A percentile compares a stretch with the other conserved stretches of the same genome.
phyloP scores from a whole-genome alignment of 768 basidiomycete species.

The Podaxis pistillaris region DNA sequence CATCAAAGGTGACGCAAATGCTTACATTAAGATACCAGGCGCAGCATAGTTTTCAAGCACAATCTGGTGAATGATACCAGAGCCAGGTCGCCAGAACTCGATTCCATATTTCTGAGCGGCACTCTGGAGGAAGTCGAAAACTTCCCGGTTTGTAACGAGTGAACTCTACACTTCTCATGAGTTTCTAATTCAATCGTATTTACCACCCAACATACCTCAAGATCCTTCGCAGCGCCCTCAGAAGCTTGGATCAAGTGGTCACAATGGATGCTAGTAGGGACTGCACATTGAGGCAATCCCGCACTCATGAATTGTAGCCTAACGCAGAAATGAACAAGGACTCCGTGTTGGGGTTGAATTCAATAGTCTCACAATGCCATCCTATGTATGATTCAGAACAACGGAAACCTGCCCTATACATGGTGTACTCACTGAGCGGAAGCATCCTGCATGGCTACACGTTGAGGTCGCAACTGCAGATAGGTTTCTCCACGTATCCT shows the following conservation, averaged over 20 bases:
- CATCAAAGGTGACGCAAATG: slow-evolving; percentile 2
- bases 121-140: slow-evolving; percentile 95
- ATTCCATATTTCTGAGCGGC: slow-evolving; percentile 91
- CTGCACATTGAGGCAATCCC: slow-evolving; percentile 77
- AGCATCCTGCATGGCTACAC: slow-evolving; percentile 98
- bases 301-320: slow-evolving; percentile 99
- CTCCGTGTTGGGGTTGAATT: not conserved
- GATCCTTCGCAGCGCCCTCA: slow-evolving; percentile 83
- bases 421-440: slow-evolving; percentile 71
- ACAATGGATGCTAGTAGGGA: slow-evolving; percentile 93
- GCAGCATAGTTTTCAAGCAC: slow-evolving; percentile 98
- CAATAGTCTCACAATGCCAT: slow-evolving; percentile 70
- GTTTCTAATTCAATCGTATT: not conserved
- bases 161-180: slow-evolving; percentile 53
- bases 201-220: slow-evolving; percentile 52
- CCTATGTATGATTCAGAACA: slow-evolving; percentile 34
- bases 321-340: not conserved
- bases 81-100: slow-evolving; percentile 98
- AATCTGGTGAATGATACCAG: slow-evolving; percentile 95
- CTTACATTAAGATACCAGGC: slow-evolving; percentile 88
- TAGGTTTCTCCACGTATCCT: slow-evolving; percentile 84
- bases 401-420: slow-evolving; percentile 12
- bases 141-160: slow-evolving; percentile 88
- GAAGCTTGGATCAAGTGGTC: slow-evolving; percentile 96
- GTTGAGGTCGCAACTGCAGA: slow-evolving; percentile 85